Percentiles rank a stretch among this genome's conserved stretches.
Evolutionary conservation across 2,329 filamentous ascomycete species (phyloP).

Genomic region (Fusarium nanum): DNA sequence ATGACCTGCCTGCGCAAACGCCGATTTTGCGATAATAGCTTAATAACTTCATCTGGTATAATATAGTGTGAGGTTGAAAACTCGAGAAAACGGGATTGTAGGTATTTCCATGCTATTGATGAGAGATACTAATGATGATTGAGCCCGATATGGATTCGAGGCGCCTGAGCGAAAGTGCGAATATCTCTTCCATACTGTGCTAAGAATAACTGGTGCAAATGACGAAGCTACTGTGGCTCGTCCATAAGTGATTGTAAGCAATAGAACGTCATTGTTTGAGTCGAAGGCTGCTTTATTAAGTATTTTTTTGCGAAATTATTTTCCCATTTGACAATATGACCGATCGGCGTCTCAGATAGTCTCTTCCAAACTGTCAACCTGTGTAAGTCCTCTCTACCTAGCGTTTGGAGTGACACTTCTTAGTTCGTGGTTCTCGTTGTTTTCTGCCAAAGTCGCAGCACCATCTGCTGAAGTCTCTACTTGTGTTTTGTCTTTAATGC

Average conservation of each 20-base stretch:
- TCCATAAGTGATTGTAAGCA: not conserved
- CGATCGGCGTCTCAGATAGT: no score
- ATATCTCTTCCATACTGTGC: not conserved
- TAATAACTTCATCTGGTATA: not conserved
- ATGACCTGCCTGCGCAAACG: not conserved
- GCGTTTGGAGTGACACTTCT: not conserved
- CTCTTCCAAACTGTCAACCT: no score
- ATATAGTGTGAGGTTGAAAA: not conserved
- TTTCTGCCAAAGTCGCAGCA: not conserved
- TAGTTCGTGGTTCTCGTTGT: not conserved
- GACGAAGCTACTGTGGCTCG: no score
- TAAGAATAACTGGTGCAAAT: not conserved
- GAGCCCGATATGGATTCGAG: not conserved
- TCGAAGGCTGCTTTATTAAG: not conserved
- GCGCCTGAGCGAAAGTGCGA: not conserved
- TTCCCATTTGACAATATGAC: not conserved
- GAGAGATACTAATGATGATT: not conserved
- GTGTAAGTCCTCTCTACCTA: not conserved
- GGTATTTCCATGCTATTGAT: not conserved
- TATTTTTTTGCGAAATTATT: not conserved
- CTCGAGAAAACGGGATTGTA: not conserved
- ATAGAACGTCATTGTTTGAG: not conserved
- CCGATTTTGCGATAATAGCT: rapidly evolving
- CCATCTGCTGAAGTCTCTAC: not conserved
- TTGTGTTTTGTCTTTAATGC: constrained; percentile 3